Conservation (phyloP, 768 basidiomycete species). For the Hirschioporus abietinus region DNA sequence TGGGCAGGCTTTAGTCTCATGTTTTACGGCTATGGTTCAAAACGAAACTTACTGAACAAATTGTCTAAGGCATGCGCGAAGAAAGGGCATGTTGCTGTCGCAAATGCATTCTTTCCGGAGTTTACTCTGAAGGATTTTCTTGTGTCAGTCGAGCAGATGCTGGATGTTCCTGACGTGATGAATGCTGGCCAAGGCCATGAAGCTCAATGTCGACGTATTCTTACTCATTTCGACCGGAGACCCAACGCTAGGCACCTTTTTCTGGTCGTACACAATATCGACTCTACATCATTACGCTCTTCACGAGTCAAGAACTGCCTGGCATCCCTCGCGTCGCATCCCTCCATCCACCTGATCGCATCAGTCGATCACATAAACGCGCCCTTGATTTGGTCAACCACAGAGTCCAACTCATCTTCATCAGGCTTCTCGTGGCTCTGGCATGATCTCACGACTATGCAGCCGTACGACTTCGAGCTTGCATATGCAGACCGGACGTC, state of each 20-base stretch:
- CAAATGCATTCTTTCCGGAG: slow-evolving; percentile 72
- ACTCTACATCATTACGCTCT: slow-evolving; percentile 63
- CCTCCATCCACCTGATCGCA: slow-evolving; percentile 74
- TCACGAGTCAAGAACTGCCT: slow-evolving; percentile 61
- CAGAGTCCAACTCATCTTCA: slow-evolving; percentile 40
- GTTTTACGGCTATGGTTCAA: slow-evolving; percentile 88
- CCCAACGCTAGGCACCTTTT: slow-evolving; percentile 44
- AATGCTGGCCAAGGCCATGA: neutral
- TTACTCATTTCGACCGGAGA: neutral
- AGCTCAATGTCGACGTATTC: neutral
- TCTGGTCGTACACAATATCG: slow-evolving; percentile 87
- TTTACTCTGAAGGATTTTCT: slow-evolving; percentile 64
- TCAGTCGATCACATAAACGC: slow-evolving; percentile 87
- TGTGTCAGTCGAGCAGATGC: slow-evolving; percentile 17
- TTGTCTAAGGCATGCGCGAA: slow-evolving; percentile 60
- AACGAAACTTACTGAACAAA: slow-evolving; percentile 66
- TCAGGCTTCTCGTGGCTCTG: slow-evolving; percentile 74
- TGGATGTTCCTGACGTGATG: neutral
- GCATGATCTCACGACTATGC: slow-evolving; percentile 88
- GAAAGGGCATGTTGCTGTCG: slow-evolving; percentile 67
- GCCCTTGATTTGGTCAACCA: slow-evolving; percentile 76
- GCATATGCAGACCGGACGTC: slow-evolving; percentile 60
- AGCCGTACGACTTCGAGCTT: slow-evolving; percentile 75
- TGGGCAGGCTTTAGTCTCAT: slow-evolving; percentile 81
- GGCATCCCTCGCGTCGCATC: slow-evolving; percentile 64